Base-by-base conservation (phyloP, 768 basidiomycete genomes). In the Leccinum incarnatum region DNA sequence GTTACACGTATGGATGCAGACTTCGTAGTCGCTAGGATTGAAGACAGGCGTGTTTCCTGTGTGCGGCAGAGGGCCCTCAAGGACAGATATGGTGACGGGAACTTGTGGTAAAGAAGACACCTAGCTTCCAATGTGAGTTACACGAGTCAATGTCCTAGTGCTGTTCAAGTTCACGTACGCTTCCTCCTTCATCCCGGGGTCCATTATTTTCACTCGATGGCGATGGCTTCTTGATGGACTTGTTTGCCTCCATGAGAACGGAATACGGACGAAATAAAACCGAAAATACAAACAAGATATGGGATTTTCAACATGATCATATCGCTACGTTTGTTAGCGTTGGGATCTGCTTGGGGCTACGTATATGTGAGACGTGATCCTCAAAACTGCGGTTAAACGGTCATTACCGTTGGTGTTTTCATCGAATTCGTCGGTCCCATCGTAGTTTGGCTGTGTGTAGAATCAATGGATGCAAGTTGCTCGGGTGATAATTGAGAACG, bases 1-100 rank as follows among this genome's bases (percentile, higher is more conserved):
- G 42, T 64, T 69, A 47, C 69, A 71, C 1, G 69, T 69, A 19
- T 69, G 68, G 25, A 69, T 71, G 53, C 68, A 69, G 15, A 71
- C 36, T 56, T 71, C 69, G 15, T 59, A 64, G 21, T 71, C 62
- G 2, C 32, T 27, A 25, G 61, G 7, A 50, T 62, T 57, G 54
- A 42, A 32, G 15, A 2, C n/a, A 15, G 3, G 10, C 3, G 56
- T 37, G 1, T 48, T 57, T 40, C 46, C 58, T 21, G 19, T 49
- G 23, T 57, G 60, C 52, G 60, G 48, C 9, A 32, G 47, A 5
- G 60, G 51, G 55, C 34, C 57, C 55, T 48, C 48, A 36, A 34
- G 29, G 7, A 54, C 49, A 27, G 64, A 48, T 25, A 45, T 15
- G 9, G 29, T 52, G 8, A 49, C 4, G 17, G 51, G 21, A 17